Evolutionary conservation across 1,139 yeast species (phyloP), one percentile per base, ranked within the genome.

Genomic region (Candida glucosophila): DNA sequence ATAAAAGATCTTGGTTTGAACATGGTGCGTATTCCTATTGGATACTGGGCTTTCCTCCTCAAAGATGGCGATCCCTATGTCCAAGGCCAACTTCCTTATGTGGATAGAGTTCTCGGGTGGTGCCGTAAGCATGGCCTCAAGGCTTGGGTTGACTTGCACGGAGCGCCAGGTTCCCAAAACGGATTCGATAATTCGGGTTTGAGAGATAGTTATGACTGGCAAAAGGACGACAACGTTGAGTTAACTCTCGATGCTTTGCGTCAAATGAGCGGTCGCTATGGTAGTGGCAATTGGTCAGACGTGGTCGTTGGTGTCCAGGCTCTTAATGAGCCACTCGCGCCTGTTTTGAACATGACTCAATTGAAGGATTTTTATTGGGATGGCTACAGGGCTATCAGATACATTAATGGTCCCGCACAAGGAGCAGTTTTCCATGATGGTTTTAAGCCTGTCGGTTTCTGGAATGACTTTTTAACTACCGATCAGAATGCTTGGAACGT

Each of bases 151-250:
- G 81, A 75, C 43, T 49, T 75, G 29, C 82, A 76, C 40, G 81
- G 81, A 14, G 72, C 64, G 6, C 81, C 81, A 3, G 79, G 79
- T 2, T 69, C 79, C 2, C 82, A 75, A 40, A 75, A 76, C 44
- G 82, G 82, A n/a, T 75, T 75, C 44, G 82, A 76, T 39, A 75
- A 75, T 44, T 72, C 79, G 3, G 83, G 83, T 1, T 47, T 53
- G 25, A 57, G 80, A 40, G 66, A 64, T 31, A 46, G 49, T 24
- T 59, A 73, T 6, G 62, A 62, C 4, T 76, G 81, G 81, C 47
- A 58, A 15, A 40, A 49, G 9, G 52, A 58, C 2, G 57, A 52
- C 23, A 55, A 72, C 35, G 49, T 65, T 7, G 52, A 58, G 12
- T 40, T 66, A 14, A 67, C 80, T 0, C 35, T 53, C 12, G 44